These are phyloP conservation scores for Heteromeles arbutifolia DNA, from an alignment of 306 rosid species.

Conservation along the genomic window DNA sequence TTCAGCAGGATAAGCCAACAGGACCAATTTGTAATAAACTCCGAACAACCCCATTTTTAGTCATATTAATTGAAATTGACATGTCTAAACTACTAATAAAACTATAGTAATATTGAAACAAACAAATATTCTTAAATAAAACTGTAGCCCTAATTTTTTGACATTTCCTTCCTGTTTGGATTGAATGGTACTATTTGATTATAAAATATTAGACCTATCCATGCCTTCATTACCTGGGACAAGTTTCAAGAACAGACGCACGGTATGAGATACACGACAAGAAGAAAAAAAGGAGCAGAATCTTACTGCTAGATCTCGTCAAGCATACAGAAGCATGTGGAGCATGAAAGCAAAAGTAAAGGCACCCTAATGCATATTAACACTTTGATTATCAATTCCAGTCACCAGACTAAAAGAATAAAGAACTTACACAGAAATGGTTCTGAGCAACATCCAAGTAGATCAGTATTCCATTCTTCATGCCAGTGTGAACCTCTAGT, in stretches of 20 bases:
- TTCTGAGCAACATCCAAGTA: slow-evolving; percentile 92
- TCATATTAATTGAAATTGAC: background rate
- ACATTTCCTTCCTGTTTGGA: background rate
- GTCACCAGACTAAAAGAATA: slow-evolving; percentile 12
- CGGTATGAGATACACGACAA: background rate
- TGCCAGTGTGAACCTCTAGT: slow-evolving; percentile 52
- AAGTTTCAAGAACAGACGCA: background rate
- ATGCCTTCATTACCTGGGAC: background rate
- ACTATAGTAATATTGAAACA: background rate
- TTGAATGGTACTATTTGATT: background rate
- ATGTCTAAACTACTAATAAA: background rate
- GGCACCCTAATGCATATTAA: background rate
- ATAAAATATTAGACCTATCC: background rate
- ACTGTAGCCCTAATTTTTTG: background rate
- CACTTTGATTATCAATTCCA: background rate
- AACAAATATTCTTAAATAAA: too few species aligned
- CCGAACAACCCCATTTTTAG: background rate
- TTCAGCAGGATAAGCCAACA: background rate
- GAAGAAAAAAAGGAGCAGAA: background rate
- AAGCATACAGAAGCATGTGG: background rate
- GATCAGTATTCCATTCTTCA: slow-evolving; percentile 88
- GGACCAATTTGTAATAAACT: background rate
- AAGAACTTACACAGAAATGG: slow-evolving; percentile 75
- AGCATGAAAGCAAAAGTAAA: background rate
- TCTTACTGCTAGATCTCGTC: background rate